Evolutionary conservation across 306 rosid species (phyloP), one percentile per base, ranked within the genome.

Genomic region (Delonix regia): DNA sequence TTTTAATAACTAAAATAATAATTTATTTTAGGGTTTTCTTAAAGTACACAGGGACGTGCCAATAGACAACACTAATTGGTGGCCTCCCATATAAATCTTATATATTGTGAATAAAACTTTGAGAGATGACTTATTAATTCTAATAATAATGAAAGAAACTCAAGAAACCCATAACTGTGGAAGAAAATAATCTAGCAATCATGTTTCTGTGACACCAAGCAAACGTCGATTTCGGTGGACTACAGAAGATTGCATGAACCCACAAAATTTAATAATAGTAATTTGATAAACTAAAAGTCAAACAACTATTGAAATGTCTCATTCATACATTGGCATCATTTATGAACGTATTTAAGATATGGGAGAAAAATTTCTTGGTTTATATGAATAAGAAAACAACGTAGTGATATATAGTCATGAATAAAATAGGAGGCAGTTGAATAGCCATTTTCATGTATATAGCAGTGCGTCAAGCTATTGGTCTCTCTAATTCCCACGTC

Each of bases 381-480:
- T 25, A 19, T 42, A 9, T 1, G 7, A 28, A 27, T 36, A 64
- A 73, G 69, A n/a, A 51, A 34, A 30, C 9, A 2, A 73, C n/a
- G 48, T 47, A 2, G 60, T 30, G 1, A 48, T 13, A 9, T 44
- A 53, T 41, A 52, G 1, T 3, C 2, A 74, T 68, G 57, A 74
- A 80, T 80, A 19, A 16, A 74, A 74, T 30, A 10, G 38, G 9
- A 45, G 76, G 80, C 59, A 69, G 84, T 75, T 81, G 84, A 81
- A 57, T 68, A 36, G 80, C 16, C 84, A 45, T 70, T 75, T 25
- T 81, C 84, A 80, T 47, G 61, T 69, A 33, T 34, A 19, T 64
- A n/a, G n/a, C n/a, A n/a, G n/a, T n/a, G 19, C 69, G 69, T 75
- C 76, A 81, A 81, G 84, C 8, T 47, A 57, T 48, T 48, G 72